These are phyloP conservation scores for Eucalyptus victrix DNA, from an alignment of 345 rosid genomes.

Conservation along the genomic window DNA sequence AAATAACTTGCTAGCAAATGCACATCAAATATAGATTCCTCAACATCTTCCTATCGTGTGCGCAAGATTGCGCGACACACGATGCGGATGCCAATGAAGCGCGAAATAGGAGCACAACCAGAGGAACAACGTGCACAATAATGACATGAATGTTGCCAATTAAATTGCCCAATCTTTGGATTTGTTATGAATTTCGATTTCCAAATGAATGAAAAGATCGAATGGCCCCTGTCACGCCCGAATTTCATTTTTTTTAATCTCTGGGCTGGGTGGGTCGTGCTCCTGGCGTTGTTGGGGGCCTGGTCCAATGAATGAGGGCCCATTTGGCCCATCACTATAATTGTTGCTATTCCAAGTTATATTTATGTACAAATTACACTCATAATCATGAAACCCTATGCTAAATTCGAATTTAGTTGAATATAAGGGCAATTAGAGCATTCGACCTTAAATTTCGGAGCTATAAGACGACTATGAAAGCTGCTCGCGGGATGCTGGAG, in stretches of 20 bases:
- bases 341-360: neutral
- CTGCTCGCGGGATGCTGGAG: too few relatives aligned
- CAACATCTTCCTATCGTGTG: neutral
- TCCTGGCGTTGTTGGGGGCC: neutral
- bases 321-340: neutral
- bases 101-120: neutral
- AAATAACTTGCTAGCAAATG: neutral
- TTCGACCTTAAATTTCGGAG: neutral
- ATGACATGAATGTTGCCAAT: neutral
- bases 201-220: neutral
- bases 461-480: too few relatives aligned
- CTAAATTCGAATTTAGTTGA: neutral
- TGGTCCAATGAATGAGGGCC: neutral
- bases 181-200: neutral
- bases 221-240: neutral
- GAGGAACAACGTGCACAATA: neutral
- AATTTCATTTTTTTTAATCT: neutral
- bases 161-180: neutral
- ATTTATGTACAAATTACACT: rapidly evolving
- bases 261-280: neutral
- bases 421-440: neutral
- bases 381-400: neutral
- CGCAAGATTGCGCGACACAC: neutral
- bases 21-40: neutral
- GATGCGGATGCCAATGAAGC: neutral